Base-by-base conservation (phyloP, 352 stramenopile genomes). In the Phytopythium ostracodes region DNA sequence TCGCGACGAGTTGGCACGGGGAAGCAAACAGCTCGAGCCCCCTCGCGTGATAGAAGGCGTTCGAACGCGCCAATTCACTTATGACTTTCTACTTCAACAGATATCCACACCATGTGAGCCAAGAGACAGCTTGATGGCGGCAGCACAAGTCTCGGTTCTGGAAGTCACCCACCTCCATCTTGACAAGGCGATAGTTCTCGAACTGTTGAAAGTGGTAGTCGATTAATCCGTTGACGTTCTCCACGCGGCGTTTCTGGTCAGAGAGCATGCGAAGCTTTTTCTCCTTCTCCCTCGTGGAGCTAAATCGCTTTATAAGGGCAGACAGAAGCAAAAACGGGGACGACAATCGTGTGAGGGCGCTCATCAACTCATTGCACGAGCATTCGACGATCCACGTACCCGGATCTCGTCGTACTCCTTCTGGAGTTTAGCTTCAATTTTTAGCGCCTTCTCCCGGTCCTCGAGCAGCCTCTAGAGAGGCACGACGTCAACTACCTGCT, bases 251-350 rank as follows among this genome's bases (percentile, higher is more conserved):
- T 56, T 87, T 87, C 59, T 95, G 86, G 64, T 95, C 86, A 18
- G 81, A 87, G 27, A 95, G 70, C 75, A 95, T 86, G 20, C 86
- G 73, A 25, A 89, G 61, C 58, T 91, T 91, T 62, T 91, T 93
- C 53, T 95, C 86, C 52, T 88, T 88, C 42, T 92, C 85, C 59
- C 76, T 89, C 0, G 59, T 70, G 0, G 76, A 76, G 31, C 72
- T 79, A 24, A 74, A 65, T 43, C 75, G 65, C 81, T 90, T 36
- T 18, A 52, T 24, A 15, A 4, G 14, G 42, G 4, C 12, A 17
- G 6, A 33, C 44, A 1, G 11, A 31, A 17, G 24, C 25, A 54
- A 14, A 5, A 2, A 11, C 24, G 8, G 18, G 20, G 0, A 18
- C 2, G 20, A 50, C 43, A n/a, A 3, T 5, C 43, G n/a, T 44